A percentile compares a stretch with the other conserved stretches of the same genome.
phyloP scores from a whole-genome alignment of 176 grass and related monocot genomes.

The Eragrostis curvula region DNA sequence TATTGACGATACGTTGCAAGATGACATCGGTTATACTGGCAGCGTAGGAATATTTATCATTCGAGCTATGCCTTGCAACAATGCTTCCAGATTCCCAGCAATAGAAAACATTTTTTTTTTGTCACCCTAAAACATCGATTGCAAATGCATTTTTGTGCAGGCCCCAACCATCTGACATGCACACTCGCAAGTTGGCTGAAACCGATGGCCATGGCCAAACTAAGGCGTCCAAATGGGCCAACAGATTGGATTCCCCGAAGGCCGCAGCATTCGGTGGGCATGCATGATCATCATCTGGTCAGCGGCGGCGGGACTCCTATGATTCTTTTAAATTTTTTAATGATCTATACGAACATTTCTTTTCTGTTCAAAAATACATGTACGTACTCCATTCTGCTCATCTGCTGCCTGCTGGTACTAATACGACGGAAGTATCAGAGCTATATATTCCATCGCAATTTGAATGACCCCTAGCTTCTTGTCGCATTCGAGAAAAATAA shows the following conservation, averaged over 20 bases:
- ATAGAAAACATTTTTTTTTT: too few species aligned
- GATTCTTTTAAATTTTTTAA: not conserved
- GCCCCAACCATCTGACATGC: not conserved
- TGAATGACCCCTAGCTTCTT: not conserved
- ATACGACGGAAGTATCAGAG: not conserved
- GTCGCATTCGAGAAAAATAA: too few species aligned
- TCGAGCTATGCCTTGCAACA: too few species aligned
- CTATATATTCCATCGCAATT: not conserved
- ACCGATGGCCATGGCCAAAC: not conserved
- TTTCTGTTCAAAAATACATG: not conserved
- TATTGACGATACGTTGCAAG: not conserved
- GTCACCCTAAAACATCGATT: not conserved
- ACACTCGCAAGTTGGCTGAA: constrained; percentile 25
- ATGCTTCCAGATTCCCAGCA: too few species aligned
- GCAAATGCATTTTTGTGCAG: not conserved
- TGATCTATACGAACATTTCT: not conserved
- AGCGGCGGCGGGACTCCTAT: not conserved
- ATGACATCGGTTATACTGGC: not conserved
- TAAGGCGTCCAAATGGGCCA: not conserved
- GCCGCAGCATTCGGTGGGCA: constrained; percentile 21
- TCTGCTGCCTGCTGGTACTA: not conserved
- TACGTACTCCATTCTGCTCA: not conserved
- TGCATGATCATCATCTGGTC: constrained; percentile 3
- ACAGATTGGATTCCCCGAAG: not conserved
- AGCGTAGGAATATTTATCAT: too few species aligned